Base-by-base conservation (phyloP, 2,329 filamentous ascomycete species). In the Sporothrix mexicana region DNA sequence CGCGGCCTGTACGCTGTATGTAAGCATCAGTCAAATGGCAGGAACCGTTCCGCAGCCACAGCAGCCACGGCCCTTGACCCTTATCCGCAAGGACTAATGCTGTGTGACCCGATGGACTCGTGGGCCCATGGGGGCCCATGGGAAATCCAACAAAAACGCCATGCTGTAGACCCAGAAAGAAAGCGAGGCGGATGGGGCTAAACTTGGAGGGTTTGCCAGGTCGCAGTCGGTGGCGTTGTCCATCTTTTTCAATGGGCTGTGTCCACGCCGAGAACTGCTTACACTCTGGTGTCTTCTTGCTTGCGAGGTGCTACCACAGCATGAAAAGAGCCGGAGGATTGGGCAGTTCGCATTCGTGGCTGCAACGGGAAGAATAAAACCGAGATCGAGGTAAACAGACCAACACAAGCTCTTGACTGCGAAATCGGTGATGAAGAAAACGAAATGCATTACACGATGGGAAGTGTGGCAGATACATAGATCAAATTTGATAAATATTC, bases 21-120 rank as follows among this genome's bases (percentile, higher is more conserved):
- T 66, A 66, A 66, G 62, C 62, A 66, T 66, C 43, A 66, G 62
- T 66, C 62, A 66, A 49, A 66, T 30, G 62, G 9, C 17, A 62
- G 36, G n/a, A 23, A 45, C 59, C 36, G 36, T 45, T 23, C 36
- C 59, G 59, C 30, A 9, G 59, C 51, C 15, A 51, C 15, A 15
- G n/a, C n/a, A n/a, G 49, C 30, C 59, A 30, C 59, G 36, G 36
- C 36, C n/a, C 59, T 43, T n/a, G n/a, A 45, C 36, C 59, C 36
- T 64, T 45, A 45, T 64, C n/a, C n/a, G 59, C 36, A 43, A 45
- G 17, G 17, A 64, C 36, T 45, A 43, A 64, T 64, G 59, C 12
- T 64, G 59, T 64, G 30, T 45, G n/a, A 45, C 59, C 41, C 59
- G 36, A 45, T 9, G 17, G 6, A 23, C 17, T n/a, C 43, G 23